Base-by-base conservation (phyloP, 441 rosid genomes). In the Brassica balearica region DNA sequence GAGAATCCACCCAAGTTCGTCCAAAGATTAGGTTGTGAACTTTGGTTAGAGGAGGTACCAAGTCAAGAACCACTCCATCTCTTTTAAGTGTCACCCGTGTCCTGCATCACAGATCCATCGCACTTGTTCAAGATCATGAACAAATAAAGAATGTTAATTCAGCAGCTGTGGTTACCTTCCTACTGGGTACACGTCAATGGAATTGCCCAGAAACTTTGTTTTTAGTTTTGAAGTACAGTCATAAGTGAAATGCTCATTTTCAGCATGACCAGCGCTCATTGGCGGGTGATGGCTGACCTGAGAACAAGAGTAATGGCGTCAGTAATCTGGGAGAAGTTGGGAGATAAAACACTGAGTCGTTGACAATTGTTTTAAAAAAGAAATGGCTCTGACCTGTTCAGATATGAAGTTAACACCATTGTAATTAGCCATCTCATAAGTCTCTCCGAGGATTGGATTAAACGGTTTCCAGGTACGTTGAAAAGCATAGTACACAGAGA, bases 281-380 rank as follows among this genome's bases (percentile, higher is more conserved):
- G 99, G 99, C 9, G 98, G 99, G 67, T 96, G 98, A 87, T 96
- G 98, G 79, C 98, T 91, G 75, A 94, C 94, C 99, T 96, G 91
- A 76, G 70, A 83, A 29, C 68, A 53, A 76, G 10, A 15, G 17
- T 15, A 15, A 15, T 15, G 17, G 17, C 17, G 17, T 15, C 17
- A 15, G 17, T 15, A 15, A 15, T 15, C 17, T 15, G 17, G 17
- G 17, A 15, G 17, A 15, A 62, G 29, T 32, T 71, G 7, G 67
- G 22, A 74, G 23, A 66, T 46, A 63, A 63, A n/a, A 12, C 2
- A 46, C 0, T 22, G 27, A 9, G 29, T 38, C 15, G 6, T 67
- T 11, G 17, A 12, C 7, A 68, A 38, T 6, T 19, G 10, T 25
- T 76, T 43, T 4, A 12, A 61, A 34, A 25, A 48, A 70, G 64